Base-by-base conservation (phyloP, 1,284 basidiomycete species). In the Papiliotrema nemorosa region DNA sequence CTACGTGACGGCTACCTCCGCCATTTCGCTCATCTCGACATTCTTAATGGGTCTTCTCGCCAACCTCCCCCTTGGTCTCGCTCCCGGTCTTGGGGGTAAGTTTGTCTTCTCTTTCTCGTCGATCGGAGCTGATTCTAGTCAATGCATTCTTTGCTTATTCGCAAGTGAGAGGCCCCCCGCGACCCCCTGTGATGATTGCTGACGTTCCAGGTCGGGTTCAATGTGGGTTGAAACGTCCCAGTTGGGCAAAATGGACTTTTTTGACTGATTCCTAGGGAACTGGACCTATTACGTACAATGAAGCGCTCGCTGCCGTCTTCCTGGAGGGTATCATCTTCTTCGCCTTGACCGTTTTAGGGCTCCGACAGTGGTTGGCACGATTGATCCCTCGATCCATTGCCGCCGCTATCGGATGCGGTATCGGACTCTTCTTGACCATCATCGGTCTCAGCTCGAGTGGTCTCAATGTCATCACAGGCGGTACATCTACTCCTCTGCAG, bases 71-170 rank as follows among this genome's bases (percentile, higher is more conserved):
- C 82, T 93, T 20, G 88, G 86, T 52, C 68, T 78, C 22, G 77
- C 77, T 10, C 76, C 87, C 16, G 87, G 87, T 50, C 77, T 90
- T 58, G 87, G 87, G 54, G 62, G 90, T 35, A 91, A 91, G 69
- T 88, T 88, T 24, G 92, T 91, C 84, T 91, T 93, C 71, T 81
- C 90, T 18, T 91, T 88, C 75, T 89, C 87, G 18, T 83, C 92
- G 37, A 90, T 92, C 39, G 90, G 90, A 7, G n/a, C n/a, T n/a
- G n/a, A n/a, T n/a, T n/a, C n/a, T n/a, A n/a, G n/a, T n/a, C n/a
- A n/a, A n/a, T n/a, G n/a, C n/a, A n/a, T n/a, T n/a, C n/a, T n/a
- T n/a, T n/a, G n/a, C n/a, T n/a, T n/a, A n/a, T n/a, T n/a, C n/a
- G n/a, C n/a, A n/a, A n/a, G n/a, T n/a, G n/a, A n/a, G n/a, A n/a